Evolutionary conservation across 345 rosid genomes (phyloP), one percentile per base, ranked within the genome.

Genomic region (Acer saccharum): DNA sequence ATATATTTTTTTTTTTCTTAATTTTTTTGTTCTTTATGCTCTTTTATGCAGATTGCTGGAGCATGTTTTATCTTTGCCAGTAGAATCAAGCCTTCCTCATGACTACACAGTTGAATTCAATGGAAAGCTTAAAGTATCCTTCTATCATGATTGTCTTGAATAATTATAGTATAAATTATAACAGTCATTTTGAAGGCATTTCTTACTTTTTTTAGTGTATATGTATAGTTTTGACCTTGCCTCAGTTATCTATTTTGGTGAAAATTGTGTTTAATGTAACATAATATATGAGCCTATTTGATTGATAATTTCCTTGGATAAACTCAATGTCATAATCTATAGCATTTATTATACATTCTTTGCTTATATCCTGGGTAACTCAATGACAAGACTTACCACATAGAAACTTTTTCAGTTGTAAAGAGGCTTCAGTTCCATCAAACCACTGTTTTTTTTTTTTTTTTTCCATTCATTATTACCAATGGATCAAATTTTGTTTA

Each of bases 41-140:
- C 69, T 83, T 75, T 61, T 52, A 63, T 83, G 86, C 90, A 95
- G 99, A 83, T 87, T 95, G 84, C 76, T 93, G 85, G 93, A 89
- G 81, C 92, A 91, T 67, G 79, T 90, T 80, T 82, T 95, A 66
- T 87, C 83, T 77, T 92, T 95, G 87, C 97, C 97, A 71, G 25
- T 69, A 65, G 96, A 92, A 78, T 82, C 93, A 68, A 78, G 80
- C 87, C 83, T 93, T 80, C 89, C 97, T 68, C 80, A 75, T 72
- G 90, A 85, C 77, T 92, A 90, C 76, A 83, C 83, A 78, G 72
- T 78, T 80, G 92, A 88, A 77, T 93, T 90, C 88, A 95, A 92
- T 78, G 83, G 78, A 84, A 92, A 85, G 88, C 88, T 95, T 78
- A 88, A 80, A 78, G 98, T 95, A 81, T 89, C 88, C 89, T 84